Conservation (phyloP, 495 filamentous ascomycete genomes). For the Neurospora terricola region DNA sequence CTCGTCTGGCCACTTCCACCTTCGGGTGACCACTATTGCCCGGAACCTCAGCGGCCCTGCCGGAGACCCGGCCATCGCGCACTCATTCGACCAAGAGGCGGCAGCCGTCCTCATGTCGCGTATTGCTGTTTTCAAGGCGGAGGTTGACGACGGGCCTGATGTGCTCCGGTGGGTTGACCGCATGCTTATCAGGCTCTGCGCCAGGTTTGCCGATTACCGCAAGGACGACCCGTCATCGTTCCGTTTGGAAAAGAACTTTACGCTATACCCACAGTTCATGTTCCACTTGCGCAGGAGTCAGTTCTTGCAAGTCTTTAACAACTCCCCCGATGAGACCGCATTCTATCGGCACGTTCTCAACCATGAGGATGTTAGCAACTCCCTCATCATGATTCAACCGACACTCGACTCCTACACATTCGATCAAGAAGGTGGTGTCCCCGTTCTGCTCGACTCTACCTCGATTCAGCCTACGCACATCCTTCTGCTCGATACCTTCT, state of each 20-base stretch:
- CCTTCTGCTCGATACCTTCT: conserved; percentile 94
- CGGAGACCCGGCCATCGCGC: conserved; percentile 93
- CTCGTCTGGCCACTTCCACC: conserved; percentile 89
- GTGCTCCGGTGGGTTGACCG: conserved; percentile 97
- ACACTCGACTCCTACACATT: conserved; percentile 96
- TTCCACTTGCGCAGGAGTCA: conserved; percentile 96
- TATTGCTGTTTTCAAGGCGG: conserved; percentile 97
- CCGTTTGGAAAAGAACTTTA: conserved; percentile 97
- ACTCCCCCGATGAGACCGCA: conserved; percentile 96
- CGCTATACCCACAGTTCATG: conserved; percentile 99
- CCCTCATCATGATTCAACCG: conserved; percentile 97
- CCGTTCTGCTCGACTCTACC: conserved; percentile 89
- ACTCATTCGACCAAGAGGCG: conserved; percentile 97
- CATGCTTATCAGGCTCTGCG: conserved; percentile 96
- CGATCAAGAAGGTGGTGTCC: conserved; percentile 81
- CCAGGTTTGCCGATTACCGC: conserved; percentile 93
- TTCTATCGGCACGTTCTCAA: conserved; percentile 97
- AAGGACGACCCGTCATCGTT: conserved; percentile 99
- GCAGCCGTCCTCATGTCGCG: conserved; percentile 96
- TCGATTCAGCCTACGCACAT: conserved; percentile 93
- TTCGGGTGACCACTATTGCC: conserved; percentile 88
- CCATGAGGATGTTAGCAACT: conserved; percentile 95
- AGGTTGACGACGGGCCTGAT: conserved; percentile 98
- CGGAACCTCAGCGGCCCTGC: conserved; percentile 88
- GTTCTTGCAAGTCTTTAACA: conserved; percentile 99